phyloP scores from a whole-genome alignment of 257 asterid genomes.

The Capsicum chinense region DNA sequence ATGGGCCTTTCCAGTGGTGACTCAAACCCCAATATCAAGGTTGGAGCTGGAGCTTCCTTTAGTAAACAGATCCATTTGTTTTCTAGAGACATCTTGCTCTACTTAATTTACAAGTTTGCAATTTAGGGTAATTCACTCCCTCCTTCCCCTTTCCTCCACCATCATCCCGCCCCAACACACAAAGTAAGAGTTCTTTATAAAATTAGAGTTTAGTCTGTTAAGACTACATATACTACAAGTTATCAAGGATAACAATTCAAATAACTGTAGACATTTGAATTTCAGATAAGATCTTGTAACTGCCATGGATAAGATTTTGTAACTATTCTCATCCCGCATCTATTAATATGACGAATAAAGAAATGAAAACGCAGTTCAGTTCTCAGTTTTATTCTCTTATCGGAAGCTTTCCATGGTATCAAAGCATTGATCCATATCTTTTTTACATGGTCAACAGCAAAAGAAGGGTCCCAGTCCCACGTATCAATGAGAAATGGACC shows the following conservation, averaged over 20 bases:
- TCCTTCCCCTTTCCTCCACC: neutral
- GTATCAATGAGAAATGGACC: neutral
- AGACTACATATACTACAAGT: too few species aligned
- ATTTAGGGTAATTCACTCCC: neutral
- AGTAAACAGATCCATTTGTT: neutral
- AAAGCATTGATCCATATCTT: too few species aligned
- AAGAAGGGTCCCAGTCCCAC: neutral
- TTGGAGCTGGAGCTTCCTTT: neutral
- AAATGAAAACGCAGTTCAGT: too few species aligned
- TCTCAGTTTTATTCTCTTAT: too few species aligned
- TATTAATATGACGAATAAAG: too few species aligned
- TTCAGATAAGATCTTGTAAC: too few species aligned
- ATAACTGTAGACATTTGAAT: too few species aligned
- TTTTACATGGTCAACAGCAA: neutral
- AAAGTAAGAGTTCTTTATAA: neutral
- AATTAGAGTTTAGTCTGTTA: neutral
- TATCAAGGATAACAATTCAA: too few species aligned
- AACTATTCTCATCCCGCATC: too few species aligned
- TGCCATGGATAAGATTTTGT: too few species aligned
- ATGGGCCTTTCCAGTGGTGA: neutral
- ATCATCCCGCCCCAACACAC: neutral
- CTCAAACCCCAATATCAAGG: neutral
- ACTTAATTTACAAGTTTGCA: slow-evolving; percentile 12
- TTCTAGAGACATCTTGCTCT: neutral
- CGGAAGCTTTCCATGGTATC: too few species aligned